Conservation (phyloP, 192 early-diverging fungal genomes). For the Umbelopsis vinacea region DNA sequence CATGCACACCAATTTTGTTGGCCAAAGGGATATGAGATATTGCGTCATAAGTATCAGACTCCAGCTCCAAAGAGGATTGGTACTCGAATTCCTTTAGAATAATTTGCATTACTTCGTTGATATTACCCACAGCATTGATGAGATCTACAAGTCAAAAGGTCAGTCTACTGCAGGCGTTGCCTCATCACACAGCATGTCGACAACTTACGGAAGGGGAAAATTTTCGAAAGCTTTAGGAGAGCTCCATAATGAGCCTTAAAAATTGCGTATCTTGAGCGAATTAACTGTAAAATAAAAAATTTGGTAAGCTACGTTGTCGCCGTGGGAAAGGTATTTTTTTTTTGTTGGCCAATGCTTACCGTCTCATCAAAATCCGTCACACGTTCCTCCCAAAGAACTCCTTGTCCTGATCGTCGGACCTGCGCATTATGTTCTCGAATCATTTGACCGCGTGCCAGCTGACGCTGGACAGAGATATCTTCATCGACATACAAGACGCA, state of each 20-base stretch:
- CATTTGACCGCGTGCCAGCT: slow-evolving; percentile 48
- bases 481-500: slow-evolving; percentile 63
- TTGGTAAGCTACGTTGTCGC: neutral
- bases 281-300: slow-evolving; percentile 37
- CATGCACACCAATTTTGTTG: slow-evolving; percentile 62
- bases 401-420: slow-evolving; percentile 54
- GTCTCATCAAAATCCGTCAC: slow-evolving; percentile 61
- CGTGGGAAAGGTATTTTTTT: neutral
- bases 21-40: slow-evolving; percentile 64
- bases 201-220: slow-evolving; percentile 64
- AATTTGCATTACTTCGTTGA: slow-evolving; percentile 60
- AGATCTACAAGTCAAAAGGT: slow-evolving; percentile 40
- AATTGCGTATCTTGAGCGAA: slow-evolving; percentile 58
- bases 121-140: slow-evolving; percentile 59
- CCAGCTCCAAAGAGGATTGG: slow-evolving; percentile 57
- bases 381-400: slow-evolving; percentile 56
- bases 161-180: too few species aligned
- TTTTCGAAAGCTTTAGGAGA: slow-evolving; percentile 54
- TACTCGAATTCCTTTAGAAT: slow-evolving; percentile 66
- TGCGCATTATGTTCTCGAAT: slow-evolving; percentile 57
- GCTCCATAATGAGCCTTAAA: slow-evolving; percentile 64
- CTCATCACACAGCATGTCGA: too few species aligned
- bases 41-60: slow-evolving; percentile 56
- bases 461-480: slow-evolving; percentile 58
- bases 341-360: slow-evolving; percentile 28